These are phyloP conservation scores for Eutrema salsugineum DNA, from an alignment of 441 rosid species.

Conservation along the genomic window DNA sequence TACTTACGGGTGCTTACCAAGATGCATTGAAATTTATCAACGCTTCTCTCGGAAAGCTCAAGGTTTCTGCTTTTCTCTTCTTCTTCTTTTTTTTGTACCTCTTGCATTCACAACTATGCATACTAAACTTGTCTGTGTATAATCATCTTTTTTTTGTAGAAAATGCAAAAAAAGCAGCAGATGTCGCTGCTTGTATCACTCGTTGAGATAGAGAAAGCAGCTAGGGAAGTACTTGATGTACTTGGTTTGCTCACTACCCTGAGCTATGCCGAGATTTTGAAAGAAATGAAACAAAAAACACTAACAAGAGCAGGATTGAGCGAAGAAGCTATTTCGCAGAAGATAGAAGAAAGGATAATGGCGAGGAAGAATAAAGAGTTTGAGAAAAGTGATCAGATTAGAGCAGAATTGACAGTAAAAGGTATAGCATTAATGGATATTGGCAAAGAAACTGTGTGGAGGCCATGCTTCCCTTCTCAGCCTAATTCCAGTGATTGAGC, in stretches of 20 bases:
- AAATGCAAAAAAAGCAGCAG: constrained; percentile 68
- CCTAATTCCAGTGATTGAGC: constrained; percentile 16
- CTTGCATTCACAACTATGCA: not conserved
- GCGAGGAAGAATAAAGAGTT: constrained; percentile 76
- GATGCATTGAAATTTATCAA: constrained; percentile 79
- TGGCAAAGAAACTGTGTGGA: constrained; percentile 73
- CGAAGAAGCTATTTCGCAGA: constrained; percentile 47
- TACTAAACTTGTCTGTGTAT: not conserved
- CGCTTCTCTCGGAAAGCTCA: constrained; percentile 47
- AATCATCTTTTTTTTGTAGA: too few relatives aligned
- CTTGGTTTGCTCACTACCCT: constrained; percentile 58
- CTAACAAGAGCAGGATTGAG: constrained; percentile 52
- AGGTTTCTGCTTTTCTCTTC: constrained; percentile 39
- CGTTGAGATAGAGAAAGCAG: constrained; percentile 52
- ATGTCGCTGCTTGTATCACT: constrained; percentile 57
- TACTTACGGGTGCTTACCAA: constrained; percentile 74
- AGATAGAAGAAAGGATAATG: constrained; percentile 58
- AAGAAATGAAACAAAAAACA: constrained; percentile 65
- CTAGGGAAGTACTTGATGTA: constrained; percentile 48
- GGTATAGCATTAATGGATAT: constrained; percentile 87
- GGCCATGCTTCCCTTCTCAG: constrained; percentile 61
- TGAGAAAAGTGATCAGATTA: constrained; percentile 61
- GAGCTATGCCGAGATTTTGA: constrained; percentile 58
- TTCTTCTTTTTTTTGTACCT: not conserved
- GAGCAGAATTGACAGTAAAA: constrained; percentile 52